These are phyloP conservation scores for Diophrys appendiculata DNA, from an alignment of 73 alveolate genomes.

Conservation along the genomic window DNA sequence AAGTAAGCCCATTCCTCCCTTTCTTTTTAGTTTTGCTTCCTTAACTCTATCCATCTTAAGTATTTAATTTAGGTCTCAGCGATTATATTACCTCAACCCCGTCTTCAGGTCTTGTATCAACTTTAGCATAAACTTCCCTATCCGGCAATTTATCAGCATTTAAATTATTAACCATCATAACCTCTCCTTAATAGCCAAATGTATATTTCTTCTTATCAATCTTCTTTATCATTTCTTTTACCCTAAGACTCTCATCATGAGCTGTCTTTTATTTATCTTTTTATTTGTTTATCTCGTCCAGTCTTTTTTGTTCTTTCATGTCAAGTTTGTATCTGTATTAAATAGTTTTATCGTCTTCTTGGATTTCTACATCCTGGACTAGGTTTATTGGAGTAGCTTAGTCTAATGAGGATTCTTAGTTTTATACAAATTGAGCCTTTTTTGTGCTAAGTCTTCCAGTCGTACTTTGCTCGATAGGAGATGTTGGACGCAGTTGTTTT, in stretches of 20 bases:
- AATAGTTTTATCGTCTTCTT: background rate
- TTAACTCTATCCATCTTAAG: background rate
- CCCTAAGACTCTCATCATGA: background rate
- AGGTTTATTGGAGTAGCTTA: background rate
- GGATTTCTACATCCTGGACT: background rate
- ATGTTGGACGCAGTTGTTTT: background rate
- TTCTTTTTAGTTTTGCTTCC: background rate
- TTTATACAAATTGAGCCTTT: too few relatives aligned
- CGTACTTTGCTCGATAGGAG: too few relatives aligned
- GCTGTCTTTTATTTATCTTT: background rate
- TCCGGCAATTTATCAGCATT: background rate
- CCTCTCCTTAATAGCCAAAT: background rate
- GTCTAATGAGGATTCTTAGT: background rate
- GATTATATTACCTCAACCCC: background rate
- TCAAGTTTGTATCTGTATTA: background rate
- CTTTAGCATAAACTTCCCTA: background rate
- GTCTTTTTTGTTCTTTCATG: background rate
- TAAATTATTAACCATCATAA: background rate
- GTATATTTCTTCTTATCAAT: background rate
- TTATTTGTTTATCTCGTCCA: background rate
- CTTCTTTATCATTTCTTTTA: background rate
- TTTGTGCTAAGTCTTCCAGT: too few relatives aligned
- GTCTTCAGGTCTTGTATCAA: background rate
- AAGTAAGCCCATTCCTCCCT: too few relatives aligned
- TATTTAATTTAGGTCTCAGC: background rate